These are phyloP conservation scores for Rhodotorula kratochvilovae DNA, from an alignment of 768 basidiomycete genomes.

Conservation along the genomic window DNA sequence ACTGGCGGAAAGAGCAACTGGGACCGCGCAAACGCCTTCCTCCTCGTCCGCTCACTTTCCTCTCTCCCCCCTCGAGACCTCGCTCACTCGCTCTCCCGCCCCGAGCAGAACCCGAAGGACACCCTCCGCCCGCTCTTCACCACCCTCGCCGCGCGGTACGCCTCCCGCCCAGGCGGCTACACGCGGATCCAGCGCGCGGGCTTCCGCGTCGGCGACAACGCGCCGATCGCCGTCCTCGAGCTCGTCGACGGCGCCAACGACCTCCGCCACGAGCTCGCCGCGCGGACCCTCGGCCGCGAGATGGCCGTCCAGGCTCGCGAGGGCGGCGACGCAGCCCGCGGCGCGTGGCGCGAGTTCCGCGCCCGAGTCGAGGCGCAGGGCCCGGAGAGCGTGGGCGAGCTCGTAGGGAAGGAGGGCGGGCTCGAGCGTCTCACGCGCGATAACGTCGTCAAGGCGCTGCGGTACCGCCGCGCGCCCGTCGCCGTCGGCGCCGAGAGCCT, in stretches of 20 bases:
- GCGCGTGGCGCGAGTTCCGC: constrained; percentile 12
- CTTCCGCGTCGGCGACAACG: constrained; percentile 85
- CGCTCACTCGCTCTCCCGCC: constrained; percentile 7
- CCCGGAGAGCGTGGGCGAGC: neutral
- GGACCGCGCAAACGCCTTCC: constrained; percentile 68
- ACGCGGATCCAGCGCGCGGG: constrained; percentile 90
- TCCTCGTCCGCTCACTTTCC: constrained; percentile 53
- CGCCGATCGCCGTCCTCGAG: constrained; percentile 83
- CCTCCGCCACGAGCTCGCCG: constrained; percentile 79
- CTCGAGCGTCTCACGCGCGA: constrained; percentile 33
- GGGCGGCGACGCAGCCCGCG: neutral
- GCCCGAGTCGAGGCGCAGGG: constrained; percentile 18
- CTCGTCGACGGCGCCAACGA: constrained; percentile 92
- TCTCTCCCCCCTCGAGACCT: neutral
- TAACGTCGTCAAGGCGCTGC: constrained; percentile 41
- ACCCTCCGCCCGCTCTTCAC: constrained; percentile 78
- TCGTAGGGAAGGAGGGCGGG: neutral
- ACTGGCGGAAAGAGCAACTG: constrained; percentile 61
- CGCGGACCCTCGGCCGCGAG: constrained; percentile 82
- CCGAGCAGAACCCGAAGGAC: constrained; percentile 52
- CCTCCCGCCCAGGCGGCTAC: constrained; percentile 80
- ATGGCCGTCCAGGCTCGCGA: constrained; percentile 46
- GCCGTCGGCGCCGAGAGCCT: neutral
- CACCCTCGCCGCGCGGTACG: constrained; percentile 73
- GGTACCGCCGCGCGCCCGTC: constrained; percentile 19